phyloP scores from a whole-genome alignment of 805 yeast species.

The Kluyveromyces aestuarii region DNA sequence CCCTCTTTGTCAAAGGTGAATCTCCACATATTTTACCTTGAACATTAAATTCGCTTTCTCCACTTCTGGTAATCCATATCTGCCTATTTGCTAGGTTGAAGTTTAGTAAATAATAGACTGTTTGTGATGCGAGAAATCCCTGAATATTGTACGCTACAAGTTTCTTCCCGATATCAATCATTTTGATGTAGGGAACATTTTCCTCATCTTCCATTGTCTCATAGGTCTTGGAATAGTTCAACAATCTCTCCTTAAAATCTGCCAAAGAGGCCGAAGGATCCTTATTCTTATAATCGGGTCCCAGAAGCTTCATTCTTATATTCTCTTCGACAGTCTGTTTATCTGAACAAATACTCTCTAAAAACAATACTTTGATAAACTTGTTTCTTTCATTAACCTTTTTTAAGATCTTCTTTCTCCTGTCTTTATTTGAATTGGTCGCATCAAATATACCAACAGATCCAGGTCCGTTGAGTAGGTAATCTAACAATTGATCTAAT shows the following conservation, averaged over 20 bases:
- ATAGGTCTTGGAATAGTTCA: constrained; percentile 81
- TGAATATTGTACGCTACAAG: constrained; percentile 87
- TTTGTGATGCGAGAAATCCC: constrained; percentile 84
- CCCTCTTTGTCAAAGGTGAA: constrained; percentile 70
- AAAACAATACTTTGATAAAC: constrained; percentile 65
- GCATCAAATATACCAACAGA: constrained; percentile 90
- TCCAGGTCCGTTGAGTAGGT: constrained; percentile 71
- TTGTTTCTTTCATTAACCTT: constrained; percentile 49
- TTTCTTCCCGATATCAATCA: constrained; percentile 93
- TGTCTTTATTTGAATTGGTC: constrained; percentile 61
- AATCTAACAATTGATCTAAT: constrained; percentile 71
- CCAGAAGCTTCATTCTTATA: constrained; percentile 74
- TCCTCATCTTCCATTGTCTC: constrained; percentile 81
- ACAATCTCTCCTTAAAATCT: constrained; percentile 74
- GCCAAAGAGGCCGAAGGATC: constrained; percentile 68
- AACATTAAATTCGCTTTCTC: constrained; percentile 83
- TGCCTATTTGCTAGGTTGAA: constrained; percentile 85
- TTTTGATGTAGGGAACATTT: constrained; percentile 74
- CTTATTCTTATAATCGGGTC: constrained; percentile 88
- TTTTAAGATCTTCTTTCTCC: constrained; percentile 51
- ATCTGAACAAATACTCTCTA: constrained; percentile 85
- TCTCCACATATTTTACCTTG: constrained; percentile 89
- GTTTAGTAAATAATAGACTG: constrained; percentile 79
- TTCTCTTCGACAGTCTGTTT: constrained; percentile 71
- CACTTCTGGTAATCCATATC: constrained; percentile 92